Conservation (phyloP, 2,329 filamentous ascomycete genomes). For the Epichloe sp. region DNA sequence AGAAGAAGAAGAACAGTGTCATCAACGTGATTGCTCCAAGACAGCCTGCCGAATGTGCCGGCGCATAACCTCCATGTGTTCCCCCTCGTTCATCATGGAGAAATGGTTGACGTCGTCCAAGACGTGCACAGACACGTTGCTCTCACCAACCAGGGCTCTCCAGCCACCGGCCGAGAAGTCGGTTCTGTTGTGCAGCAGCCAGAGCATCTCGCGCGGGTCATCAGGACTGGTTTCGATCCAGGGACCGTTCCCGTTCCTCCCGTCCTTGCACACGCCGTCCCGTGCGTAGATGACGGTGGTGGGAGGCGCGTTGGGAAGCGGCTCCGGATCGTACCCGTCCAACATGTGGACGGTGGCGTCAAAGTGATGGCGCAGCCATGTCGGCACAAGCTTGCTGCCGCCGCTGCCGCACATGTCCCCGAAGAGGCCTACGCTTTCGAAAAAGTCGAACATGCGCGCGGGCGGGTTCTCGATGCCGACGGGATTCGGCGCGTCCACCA, state of each 20-base stretch:
- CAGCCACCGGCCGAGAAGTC: constrained; percentile 38
- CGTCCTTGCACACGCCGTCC: constrained; percentile 41
- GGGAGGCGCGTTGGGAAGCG: constrained; percentile 31
- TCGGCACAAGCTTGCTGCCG: constrained; percentile 43
- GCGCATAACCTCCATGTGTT: no score
- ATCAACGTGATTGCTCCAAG: no score
- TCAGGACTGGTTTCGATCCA: constrained; percentile 29
- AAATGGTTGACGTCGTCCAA: constrained; percentile 60
- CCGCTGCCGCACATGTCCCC: constrained; percentile 45
- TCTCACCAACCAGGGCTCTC: constrained; percentile 21
- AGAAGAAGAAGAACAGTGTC: no score
- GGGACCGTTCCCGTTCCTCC: constrained; percentile 35
- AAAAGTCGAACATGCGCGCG: constrained; percentile 51
- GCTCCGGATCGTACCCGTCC: constrained; percentile 53
- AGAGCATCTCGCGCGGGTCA: constrained; percentile 51
- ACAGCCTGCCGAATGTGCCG: no score
- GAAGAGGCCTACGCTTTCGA: constrained; percentile 47
- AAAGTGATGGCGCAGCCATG: constrained; percentile 67
- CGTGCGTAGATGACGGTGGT: constrained; percentile 54
- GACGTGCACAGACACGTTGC: constrained; percentile 57
- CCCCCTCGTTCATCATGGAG: constrained; percentile 46
- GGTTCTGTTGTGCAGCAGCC: constrained; percentile 59
- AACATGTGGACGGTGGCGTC: constrained; percentile 53
- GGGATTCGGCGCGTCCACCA: constrained; percentile 55
- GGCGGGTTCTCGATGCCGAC: constrained; percentile 57